These are phyloP conservation scores for Adansonia rubrostipa DNA, from an alignment of 441 rosid species.

Conservation along the genomic window DNA sequence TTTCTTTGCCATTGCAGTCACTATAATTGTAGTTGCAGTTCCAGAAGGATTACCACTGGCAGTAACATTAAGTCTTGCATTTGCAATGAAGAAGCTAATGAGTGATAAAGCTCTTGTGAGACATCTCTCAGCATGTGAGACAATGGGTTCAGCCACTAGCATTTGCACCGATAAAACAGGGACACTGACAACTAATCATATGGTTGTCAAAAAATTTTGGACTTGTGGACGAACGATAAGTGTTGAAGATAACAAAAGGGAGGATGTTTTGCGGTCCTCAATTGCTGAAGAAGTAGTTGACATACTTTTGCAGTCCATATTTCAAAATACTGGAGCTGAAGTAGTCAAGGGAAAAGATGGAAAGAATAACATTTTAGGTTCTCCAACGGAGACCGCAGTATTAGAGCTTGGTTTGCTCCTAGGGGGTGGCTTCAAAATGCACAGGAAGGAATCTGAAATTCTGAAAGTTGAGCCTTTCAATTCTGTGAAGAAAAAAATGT, in stretches of 20 bases:
- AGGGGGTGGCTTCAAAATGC: constrained; percentile 54
- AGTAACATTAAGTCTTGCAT: constrained; percentile 61
- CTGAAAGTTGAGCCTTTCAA: constrained; percentile 43
- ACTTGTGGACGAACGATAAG: constrained; percentile 43
- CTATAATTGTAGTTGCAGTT: constrained; percentile 56
- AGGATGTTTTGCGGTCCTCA: constrained; percentile 37
- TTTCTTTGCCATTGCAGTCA: constrained; percentile 57
- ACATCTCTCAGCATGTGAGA: constrained; percentile 58
- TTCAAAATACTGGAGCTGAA: constrained; percentile 65
- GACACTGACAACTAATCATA: constrained; percentile 56
- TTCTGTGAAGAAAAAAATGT: constrained; percentile 70
- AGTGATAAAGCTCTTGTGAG: constrained; percentile 56
- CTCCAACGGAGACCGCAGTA: constrained; percentile 71
- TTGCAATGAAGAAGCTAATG: constrained; percentile 59
- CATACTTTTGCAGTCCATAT: constrained; percentile 60
- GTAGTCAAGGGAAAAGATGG: constrained; percentile 59
- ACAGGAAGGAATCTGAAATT: constrained; percentile 37
- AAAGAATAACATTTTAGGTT: constrained; percentile 53
- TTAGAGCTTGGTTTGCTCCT: constrained; percentile 65
- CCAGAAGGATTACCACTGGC: constrained; percentile 61
- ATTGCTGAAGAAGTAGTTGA: constrained; percentile 36
- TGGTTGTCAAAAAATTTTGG: constrained; percentile 51
- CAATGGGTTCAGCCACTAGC: constrained; percentile 57
- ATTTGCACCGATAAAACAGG: constrained; percentile 61
- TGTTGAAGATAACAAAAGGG: constrained; percentile 27